Base-by-base conservation (phyloP, 208 protist species). In the Naegleria fowleri region DNA sequence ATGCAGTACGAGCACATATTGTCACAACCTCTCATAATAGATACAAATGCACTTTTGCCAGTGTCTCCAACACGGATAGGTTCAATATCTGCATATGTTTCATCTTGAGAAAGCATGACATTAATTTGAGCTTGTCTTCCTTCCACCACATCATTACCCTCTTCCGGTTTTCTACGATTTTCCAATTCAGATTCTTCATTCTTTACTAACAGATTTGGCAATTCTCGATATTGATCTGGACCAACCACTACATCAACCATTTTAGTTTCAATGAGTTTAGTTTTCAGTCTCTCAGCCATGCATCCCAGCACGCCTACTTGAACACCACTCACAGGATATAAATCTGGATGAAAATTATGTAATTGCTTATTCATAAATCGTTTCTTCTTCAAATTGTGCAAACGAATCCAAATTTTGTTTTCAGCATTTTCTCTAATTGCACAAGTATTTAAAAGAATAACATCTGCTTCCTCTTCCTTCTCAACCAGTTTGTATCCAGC, bases 1-100 rank as follows among this genome's bases (percentile, higher is more conserved):
- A 97, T 96, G 88, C 96, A 97, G 89, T 95, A 97, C 5, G 92
- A 93, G 92, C 96, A 97, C 96, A 97, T 97, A 92, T 97, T 97
- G 91, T 97, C 95, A 92, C 96, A 96, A 16, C 96, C 96, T 79
- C 96, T 92, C 95, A 96, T 96, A 86, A 97, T 97, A 7, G 95
- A 95, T 3, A 93, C 92, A 83, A 90, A 93, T 48, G 86, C 76
- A 79, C n/a, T 41, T 3, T 92, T 7, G 38, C 75, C 83, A 83
- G 90, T 91, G n/a, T 43, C 51, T 33, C 6, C 52, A n/a, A 13
- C 41, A 11, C 95, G 92, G 5, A 96, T 92, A 16, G 96, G 96
- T 67, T 93, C 91, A 83, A 98, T 95, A 86, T 98, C 96, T 5
- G 95, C 95, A 85, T 96, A 97, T 4, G 95, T 97, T 91, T 97